Conservation (phyloP, 2,329 filamentous ascomycete genomes). For the Talaromyces islandicus region DNA sequence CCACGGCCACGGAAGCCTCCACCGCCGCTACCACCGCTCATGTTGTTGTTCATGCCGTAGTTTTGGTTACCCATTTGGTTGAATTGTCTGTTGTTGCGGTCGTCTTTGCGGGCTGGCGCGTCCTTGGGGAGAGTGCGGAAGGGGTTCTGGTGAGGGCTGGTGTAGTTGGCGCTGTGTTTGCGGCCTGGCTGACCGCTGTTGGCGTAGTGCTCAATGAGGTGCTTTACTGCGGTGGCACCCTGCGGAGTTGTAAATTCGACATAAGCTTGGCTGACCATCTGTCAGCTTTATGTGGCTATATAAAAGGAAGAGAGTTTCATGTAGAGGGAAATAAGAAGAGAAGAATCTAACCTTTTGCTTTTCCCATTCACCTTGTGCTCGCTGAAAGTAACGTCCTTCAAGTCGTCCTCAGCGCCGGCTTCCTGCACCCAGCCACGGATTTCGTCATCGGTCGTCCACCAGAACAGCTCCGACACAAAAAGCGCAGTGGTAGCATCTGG, state of each 20-base stretch:
- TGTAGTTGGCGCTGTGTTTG: slow-evolving; percentile 66
- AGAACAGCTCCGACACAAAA: slow-evolving; percentile 83
- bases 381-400: slow-evolving; percentile 92
- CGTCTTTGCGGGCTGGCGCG: slow-evolving; percentile 65
- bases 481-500: slow-evolving; percentile 63
- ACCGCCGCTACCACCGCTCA: background rate
- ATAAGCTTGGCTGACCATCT: slow-evolving; percentile 60
- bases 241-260: slow-evolving; percentile 78
- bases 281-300: background rate
- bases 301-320: background rate
- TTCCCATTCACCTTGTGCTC: slow-evolving; percentile 99
- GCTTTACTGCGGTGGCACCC: slow-evolving; percentile 79
- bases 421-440: slow-evolving; percentile 79
- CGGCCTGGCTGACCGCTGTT: slow-evolving; percentile 55
- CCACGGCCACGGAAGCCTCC: slow-evolving; percentile 49
- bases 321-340: background rate
- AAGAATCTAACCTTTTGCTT: slow-evolving; percentile 77
- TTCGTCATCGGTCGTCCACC: slow-evolving; percentile 97
- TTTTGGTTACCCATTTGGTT: slow-evolving; percentile 31
- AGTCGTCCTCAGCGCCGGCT: slow-evolving; percentile 73
- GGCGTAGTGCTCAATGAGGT: slow-evolving; percentile 64
- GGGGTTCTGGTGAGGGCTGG: slow-evolving; percentile 71
- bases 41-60: slow-evolving; percentile 32
- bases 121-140: slow-evolving; percentile 91
- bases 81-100: slow-evolving; percentile 46